Percentiles rank a stretch among this genome's conserved stretches.
Evolutionary conservation across 164 flowering plant species (phyloP).

Genomic region (Houttuynia cordata): DNA sequence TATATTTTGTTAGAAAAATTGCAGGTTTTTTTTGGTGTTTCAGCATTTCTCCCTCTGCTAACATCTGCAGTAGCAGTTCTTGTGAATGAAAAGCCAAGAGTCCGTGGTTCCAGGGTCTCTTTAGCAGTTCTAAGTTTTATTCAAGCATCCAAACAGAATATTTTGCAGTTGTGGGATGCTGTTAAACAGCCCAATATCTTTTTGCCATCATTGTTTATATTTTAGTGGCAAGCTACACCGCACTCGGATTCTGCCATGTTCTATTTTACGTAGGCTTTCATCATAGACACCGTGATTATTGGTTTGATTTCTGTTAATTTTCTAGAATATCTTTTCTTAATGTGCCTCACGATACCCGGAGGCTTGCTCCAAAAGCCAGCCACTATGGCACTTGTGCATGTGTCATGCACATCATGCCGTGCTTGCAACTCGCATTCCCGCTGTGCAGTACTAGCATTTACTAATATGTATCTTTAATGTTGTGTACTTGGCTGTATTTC

Average conservation of each 20-base stretch:
- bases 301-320: no score
- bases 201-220: slow-evolving; percentile 86
- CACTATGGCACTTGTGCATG: no score
- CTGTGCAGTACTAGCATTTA: no score
- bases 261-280: slow-evolving; percentile 65
- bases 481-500: no score
- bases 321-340: no score
- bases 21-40: slow-evolving; percentile 91
- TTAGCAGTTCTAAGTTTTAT: slow-evolving; percentile 29
- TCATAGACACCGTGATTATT: no score
- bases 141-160: slow-evolving; percentile 46
- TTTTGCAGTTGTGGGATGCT: slow-evolving; percentile 65
- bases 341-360: neutral
- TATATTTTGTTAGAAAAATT: slow-evolving; percentile 2
- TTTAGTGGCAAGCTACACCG: slow-evolving; percentile 95
- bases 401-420: no score
- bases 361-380: no score
- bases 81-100: slow-evolving; percentile 63
- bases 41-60: slow-evolving; percentile 84
- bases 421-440: no score
- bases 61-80: slow-evolving; percentile 95
- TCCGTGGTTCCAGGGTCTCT: slow-evolving; percentile 24
- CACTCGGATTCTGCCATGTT: slow-evolving; percentile 99
- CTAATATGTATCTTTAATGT: no score
- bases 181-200: slow-evolving; percentile 74